Evolutionary conservation across 2,329 filamentous ascomycete genomes (phyloP), one percentile per base, ranked within the genome.

Genomic region (Mycosphaerella sp.): DNA sequence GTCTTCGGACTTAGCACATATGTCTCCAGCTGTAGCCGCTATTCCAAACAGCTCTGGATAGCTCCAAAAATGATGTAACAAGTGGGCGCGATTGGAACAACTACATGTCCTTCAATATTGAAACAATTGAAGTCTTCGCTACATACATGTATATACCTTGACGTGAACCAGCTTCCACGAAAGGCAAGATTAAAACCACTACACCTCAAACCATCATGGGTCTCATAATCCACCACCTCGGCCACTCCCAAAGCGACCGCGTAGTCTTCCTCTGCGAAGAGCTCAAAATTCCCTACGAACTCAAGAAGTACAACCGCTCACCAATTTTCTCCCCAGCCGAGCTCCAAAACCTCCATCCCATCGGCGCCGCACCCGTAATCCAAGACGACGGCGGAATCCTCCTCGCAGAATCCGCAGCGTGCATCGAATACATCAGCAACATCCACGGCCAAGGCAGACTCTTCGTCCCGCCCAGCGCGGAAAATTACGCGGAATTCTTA

Each of bases 191-290:
- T 5, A 18, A 44, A 35, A 25, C n/a, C 28, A 39, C 30, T 10
- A 41, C 13, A 34, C 17, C 21, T 6, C 12, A 32, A 6, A 12
- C 9, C 30, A 62, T 64, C 0, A 53, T 79, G 32, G 55, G 62
- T 4, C 66, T 71, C 10, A 63, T 61, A 4, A 64, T 79, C 64
- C 61, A 66, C 48, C 55, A 69, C 51, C 59, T 66, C 12, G 42
- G 61, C 4, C 56, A 72, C 63, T 81, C 79, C 9, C 80, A 85
- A 63, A 83, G 80, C 32, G 81, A 85, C 64, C 79, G 82, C 36
- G 73, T 85, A 45, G 68, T 78, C 61, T 85, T 79, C 75, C 75
- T 85, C 41, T 79, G 79, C 64, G 82, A 86, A 65, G 82, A 86
- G 65, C 76, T 85, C 14, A 65, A 67, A 42, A 66, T 86, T 45